Percentiles rank a stretch among this genome's conserved stretches.
These are phyloP conservation scores for Lenzites betulinus DNA, from an alignment of 768 basidiomycete species.

Conservation along the genomic window DNA sequence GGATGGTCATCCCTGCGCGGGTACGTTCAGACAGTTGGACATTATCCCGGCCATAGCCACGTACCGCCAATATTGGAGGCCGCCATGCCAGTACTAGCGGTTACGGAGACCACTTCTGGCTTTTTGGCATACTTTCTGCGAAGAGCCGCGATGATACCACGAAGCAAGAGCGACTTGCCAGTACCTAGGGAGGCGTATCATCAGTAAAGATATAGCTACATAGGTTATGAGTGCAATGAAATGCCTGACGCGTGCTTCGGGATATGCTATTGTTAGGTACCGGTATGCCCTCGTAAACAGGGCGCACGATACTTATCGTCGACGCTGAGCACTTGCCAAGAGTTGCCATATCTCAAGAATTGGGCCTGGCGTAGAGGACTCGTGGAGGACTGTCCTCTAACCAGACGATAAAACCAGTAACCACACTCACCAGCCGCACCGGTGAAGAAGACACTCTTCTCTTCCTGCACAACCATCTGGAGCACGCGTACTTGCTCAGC, in stretches of 20 bases:
- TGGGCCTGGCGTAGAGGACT: too few species aligned
- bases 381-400: too few species aligned
- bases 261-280: too few species aligned
- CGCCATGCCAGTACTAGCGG: conserved; percentile 64
- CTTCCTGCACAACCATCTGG: conserved; percentile 54
- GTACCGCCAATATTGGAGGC: conserved; percentile 70
- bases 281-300: too few species aligned
- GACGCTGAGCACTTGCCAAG: too few species aligned
- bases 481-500: conserved; percentile 56
- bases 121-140: conserved; percentile 47
- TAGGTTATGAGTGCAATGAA: not conserved
- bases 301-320: too few species aligned
- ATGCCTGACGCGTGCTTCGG: too few species aligned
- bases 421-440: conserved; percentile 62
- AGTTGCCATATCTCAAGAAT: too few species aligned
- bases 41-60: conserved; percentile 21
- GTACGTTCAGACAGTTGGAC: not conserved
- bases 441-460: conserved; percentile 66
- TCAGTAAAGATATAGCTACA: not conserved
- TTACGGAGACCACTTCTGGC: conserved; percentile 52
- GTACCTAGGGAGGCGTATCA: conserved; percentile 50
- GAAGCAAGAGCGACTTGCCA: conserved; percentile 62
- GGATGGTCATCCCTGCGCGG: conserved; percentile 54
- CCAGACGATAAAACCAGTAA: too few species aligned
- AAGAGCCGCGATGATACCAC: conserved; percentile 56